A percentile compares a stretch with the other conserved stretches of the same genome.
These are phyloP conservation scores for Parmelia sp. DNA, from an alignment of 495 filamentous ascomycete genomes.

Conservation along the genomic window DNA sequence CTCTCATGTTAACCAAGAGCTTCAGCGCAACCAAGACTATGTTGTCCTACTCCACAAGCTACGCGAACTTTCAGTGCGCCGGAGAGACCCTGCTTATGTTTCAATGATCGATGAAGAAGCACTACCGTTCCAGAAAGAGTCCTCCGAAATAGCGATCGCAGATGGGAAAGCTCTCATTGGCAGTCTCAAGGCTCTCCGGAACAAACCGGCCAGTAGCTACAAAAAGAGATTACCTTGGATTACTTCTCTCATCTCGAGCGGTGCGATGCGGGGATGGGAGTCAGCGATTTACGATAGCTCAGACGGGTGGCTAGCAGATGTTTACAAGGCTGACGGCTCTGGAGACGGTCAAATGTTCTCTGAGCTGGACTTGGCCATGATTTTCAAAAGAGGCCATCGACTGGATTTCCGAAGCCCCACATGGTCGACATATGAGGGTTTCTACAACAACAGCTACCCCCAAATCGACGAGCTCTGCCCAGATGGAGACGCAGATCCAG, in stretches of 20 bases:
- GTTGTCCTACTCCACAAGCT: background rate
- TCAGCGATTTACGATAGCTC: background rate
- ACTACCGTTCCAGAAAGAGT: background rate
- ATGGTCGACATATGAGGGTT: conserved; percentile 3
- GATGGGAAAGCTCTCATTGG: background rate
- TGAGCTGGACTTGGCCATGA: background rate
- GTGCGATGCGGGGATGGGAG: background rate
- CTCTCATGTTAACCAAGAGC: background rate
- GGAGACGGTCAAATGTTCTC: background rate
- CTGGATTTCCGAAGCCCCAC: background rate
- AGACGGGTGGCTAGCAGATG: background rate
- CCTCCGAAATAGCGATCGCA: background rate
- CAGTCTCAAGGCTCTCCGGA: background rate
- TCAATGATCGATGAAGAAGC: background rate
- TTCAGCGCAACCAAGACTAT: conserved; percentile 1
- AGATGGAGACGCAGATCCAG: background rate
- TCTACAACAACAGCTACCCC: background rate
- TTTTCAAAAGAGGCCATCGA: background rate
- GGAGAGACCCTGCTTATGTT: background rate
- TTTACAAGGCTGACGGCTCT: background rate
- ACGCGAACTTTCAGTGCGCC: background rate
- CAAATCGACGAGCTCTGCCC: background rate
- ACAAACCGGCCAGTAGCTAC: background rate
- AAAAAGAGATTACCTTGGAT: background rate
- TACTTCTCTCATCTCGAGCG: conserved; percentile 4